A percentile compares a stretch with the other conserved stretches of the same genome.
Conservation (phyloP, 345 rosid genomes). For the Luvunga scandens region DNA sequence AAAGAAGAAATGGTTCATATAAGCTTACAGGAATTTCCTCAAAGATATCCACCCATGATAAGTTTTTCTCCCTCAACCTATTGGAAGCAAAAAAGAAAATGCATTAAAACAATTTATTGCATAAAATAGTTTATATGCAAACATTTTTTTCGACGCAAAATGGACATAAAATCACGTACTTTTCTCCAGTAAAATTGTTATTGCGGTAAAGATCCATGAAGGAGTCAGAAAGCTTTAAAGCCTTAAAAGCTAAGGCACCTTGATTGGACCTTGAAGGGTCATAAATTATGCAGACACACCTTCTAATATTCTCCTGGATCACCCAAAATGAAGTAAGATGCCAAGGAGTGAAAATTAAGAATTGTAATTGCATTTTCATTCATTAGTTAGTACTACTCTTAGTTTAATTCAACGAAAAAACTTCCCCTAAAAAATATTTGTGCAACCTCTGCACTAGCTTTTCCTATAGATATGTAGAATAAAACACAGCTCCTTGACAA, state of each 20-base stretch:
- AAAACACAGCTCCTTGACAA: neutral
- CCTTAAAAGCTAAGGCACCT: constrained; percentile 92
- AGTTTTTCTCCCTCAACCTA: constrained; percentile 97
- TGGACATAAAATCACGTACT: constrained; percentile 44
- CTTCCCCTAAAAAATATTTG: neutral
- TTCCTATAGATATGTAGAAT: neutral
- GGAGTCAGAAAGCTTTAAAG: constrained; percentile 94
- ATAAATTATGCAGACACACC: constrained; percentile 95
- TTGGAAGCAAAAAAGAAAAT: constrained; percentile 1
- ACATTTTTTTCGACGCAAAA: neutral
- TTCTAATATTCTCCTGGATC: constrained; percentile 82
- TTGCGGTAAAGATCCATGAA: constrained; percentile 88
- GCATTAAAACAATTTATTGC: neutral
- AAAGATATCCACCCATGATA: constrained; percentile 99
- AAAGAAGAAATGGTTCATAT: constrained; percentile 12
- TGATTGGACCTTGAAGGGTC: constrained; percentile 93
- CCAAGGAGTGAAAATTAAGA: neutral
- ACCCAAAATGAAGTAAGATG: neutral
- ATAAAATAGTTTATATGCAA: constrained; percentile 13
- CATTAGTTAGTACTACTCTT: neutral
- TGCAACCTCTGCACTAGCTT: too few relatives aligned
- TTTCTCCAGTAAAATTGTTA: constrained; percentile 89
- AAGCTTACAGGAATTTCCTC: constrained; percentile 97
- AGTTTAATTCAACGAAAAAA: neutral
- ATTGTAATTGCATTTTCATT: neutral